phyloP scores from a whole-genome alignment of 441 rosid species.

The Populus tomentosa region DNA sequence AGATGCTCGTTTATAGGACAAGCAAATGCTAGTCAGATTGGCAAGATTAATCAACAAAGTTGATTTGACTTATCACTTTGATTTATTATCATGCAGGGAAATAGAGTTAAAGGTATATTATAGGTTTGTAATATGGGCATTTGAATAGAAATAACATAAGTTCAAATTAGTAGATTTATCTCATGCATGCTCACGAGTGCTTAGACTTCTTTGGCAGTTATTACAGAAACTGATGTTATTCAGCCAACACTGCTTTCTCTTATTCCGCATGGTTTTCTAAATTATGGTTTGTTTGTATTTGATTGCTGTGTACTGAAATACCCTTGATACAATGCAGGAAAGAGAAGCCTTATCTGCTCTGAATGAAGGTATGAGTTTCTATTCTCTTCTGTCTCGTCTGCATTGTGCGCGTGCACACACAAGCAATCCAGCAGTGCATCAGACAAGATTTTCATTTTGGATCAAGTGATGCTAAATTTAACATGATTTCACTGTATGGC shows the following conservation, averaged over 20 bases:
- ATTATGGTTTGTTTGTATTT: neutral
- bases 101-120: no score
- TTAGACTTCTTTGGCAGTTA: no score
- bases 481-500: neutral
- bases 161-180: no score
- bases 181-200: no score
- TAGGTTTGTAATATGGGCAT: neutral
- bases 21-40: no score
- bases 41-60: no score
- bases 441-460: neutral
- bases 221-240: no score
- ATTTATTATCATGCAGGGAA: no score
- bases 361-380: constrained; percentile 54
- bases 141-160: no score
- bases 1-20: no score
- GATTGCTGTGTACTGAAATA: neutral
- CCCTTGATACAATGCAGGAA: constrained; percentile 40
- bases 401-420: neutral
- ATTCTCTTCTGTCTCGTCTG: neutral
- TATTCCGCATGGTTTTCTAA: neutral
- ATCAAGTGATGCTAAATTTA: neutral
- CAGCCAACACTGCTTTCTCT: neutral
- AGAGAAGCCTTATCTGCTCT: constrained; percentile 56
- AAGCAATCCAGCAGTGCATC: neutral
- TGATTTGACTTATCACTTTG: no score